Base-by-base conservation (phyloP, 371 early-diverging fungal species). In the Mucor saturninus region DNA sequence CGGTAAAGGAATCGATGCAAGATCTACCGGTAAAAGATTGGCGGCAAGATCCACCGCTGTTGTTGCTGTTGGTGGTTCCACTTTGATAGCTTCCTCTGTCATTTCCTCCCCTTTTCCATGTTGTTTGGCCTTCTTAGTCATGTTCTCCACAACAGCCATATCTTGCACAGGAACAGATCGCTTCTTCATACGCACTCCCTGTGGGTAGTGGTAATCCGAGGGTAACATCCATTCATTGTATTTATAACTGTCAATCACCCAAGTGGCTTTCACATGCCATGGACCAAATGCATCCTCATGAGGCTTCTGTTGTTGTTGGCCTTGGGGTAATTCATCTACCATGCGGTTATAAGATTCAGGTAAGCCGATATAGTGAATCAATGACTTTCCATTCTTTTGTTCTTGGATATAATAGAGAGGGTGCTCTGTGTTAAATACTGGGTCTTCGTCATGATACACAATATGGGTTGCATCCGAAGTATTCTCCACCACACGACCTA, bases 201-300 rank as follows among this genome's bases (percentile, higher is more conserved):
- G 45, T 9, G 62, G 72, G 64, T 39, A 72, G 52, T 64, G 56
- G 42, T 89, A 91, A 62, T 92, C 92, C 53, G 79, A 80, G 37
- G 87, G 88, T 54, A 82, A 82, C 77, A 84, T 84, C 93, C 91
- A 92, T 65, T 94, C 93, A 58, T 87, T 87, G 65, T 81, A 88
- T 54, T 64, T 69, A 42, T 67, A 68, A 65, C 92, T 91, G 68
- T 91, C 92, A 35, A 71, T 71, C 21, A 94, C 59, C 93, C 93
- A 94, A 35, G 79, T 83, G 4, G 69, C 72, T 21, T 83, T 76
- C 0, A 92, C 79, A 59, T 79, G 83, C 83, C 87, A 87, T 2
- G 85, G 82, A 0, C 80, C 81, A 7, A 74, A 43, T 31, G 55
- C 35, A 26, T 74, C 21, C 21, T 21, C 21, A 21, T 21, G 56